Evolutionary conservation across 257 asterid species (phyloP).

Genomic region (Salvia splendens): DNA sequence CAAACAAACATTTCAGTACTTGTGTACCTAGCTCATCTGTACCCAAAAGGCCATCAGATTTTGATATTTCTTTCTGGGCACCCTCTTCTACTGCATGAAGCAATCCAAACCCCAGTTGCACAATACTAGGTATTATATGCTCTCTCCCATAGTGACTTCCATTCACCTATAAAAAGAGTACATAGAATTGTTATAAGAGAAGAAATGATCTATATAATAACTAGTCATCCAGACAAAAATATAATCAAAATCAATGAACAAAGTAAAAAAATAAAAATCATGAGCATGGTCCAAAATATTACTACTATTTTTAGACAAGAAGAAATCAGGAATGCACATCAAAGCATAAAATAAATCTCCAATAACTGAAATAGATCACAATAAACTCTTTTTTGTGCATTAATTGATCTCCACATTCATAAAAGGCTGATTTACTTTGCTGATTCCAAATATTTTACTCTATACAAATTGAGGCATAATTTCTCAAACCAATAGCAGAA

Average conservation of each 20-base stretch:
- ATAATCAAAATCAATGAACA: not conserved
- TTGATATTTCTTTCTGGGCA: constrained; percentile 44
- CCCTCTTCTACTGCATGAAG: constrained; percentile 78
- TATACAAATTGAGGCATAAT: constrained; percentile 9
- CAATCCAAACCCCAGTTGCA: constrained; percentile 74
- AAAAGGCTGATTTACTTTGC: not conserved
- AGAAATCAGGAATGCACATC: not conserved
- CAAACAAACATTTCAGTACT: constrained; percentile 78
- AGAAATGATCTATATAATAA: not conserved
- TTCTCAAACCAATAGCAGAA: constrained; percentile 17
- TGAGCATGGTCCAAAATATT: not conserved
- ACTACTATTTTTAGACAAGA: not conserved
- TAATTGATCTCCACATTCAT: constrained; percentile 13
- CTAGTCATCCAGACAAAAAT: not conserved
- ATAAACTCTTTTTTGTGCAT: constrained; percentile 3
- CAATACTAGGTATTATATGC: constrained; percentile 79
- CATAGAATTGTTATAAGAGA: not conserved
- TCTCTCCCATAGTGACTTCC: constrained; percentile 81
- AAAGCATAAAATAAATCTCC: not conserved
- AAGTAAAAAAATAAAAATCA: not conserved
- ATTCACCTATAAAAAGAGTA: constrained; percentile 52
- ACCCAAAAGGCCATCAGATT: constrained; percentile 68
- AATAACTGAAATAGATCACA: constrained; percentile 10
- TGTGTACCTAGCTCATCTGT: constrained; percentile 64
- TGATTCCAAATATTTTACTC: not conserved